A percentile compares a stretch with the other conserved stretches of the same genome.
Conservation (phyloP, 345 rosid species). For the Euphorbia lathyris region DNA sequence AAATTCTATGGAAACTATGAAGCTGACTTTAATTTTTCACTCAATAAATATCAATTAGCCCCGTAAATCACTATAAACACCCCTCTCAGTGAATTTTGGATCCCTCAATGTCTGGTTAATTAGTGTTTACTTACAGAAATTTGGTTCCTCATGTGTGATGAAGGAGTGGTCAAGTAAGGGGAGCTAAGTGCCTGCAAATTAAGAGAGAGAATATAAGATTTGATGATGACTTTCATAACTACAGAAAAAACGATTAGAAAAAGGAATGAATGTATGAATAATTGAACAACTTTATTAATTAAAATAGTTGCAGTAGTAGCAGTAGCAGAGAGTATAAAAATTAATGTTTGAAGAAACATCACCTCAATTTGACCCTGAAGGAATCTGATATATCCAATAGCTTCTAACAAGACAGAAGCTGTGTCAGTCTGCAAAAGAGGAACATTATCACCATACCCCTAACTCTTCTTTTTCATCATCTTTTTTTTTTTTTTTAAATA, state of each 20-base stretch:
- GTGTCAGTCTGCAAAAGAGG: slow-evolving; percentile 97
- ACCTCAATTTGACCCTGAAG: slow-evolving; percentile 99
- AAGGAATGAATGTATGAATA: slow-evolving; percentile 17
- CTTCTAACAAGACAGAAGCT: slow-evolving; percentile 97
- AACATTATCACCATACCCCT: slow-evolving; percentile 35
- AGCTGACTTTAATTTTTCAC: too few relatives aligned
- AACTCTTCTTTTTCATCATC: slow-evolving; percentile 28
- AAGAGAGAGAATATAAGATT: slow-evolving; percentile 3
- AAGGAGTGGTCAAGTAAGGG: slow-evolving; percentile 43
- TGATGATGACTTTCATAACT: slow-evolving; percentile 20
- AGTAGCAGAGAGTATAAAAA: slow-evolving; percentile 23
- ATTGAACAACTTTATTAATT: slow-evolving; percentile 28
- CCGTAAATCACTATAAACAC: too few relatives aligned
- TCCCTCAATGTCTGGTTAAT: too few relatives aligned
- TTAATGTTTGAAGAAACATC: slow-evolving; percentile 26
- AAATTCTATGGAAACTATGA: too few relatives aligned
- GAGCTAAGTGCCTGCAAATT: slow-evolving; percentile 49
- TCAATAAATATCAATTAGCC: too few relatives aligned
- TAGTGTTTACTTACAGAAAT: slow-evolving; percentile 40
- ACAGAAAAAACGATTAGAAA: slow-evolving; percentile 9
- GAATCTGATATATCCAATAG: slow-evolving; percentile 99
- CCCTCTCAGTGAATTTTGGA: too few relatives aligned
- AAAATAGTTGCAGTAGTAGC: slow-evolving; percentile 24
- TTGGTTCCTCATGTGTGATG: slow-evolving; percentile 41
- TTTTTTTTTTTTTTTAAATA: not conserved